Base-by-base conservation (phyloP, 106 monocot species). In the Vanilla planifolia region DNA sequence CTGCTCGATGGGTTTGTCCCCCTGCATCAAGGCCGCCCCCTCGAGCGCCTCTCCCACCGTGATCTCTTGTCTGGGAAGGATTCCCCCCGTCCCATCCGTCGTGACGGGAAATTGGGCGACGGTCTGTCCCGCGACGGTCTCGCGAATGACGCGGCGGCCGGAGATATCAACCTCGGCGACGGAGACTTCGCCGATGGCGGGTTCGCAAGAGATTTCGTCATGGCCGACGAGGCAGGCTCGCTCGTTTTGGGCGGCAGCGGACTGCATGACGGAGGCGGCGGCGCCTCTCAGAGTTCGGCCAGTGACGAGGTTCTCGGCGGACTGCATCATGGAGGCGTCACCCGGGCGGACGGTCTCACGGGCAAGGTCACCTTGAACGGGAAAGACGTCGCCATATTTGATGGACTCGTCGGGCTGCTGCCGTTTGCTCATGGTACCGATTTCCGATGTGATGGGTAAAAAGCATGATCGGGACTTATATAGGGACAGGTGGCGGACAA, bases 41-140 rank as follows among this genome's bases (percentile, higher is more conserved):
- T 88, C 92, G 9, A 92, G 62, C 6, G 88, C 88, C 30, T 92
- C 84, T 1, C 92, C 88, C 6, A 84, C 67, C 0, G 81, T 73
- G 5, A 78, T 21, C 32, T 28, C 34, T 0, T 32, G 24, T 5
- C 22, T 43, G 3, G 0, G 30, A 1, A 8, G 16, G 24, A 25
- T n/a, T 1, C 6, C 37, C 4, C 9, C 8, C 35, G 27, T 15
- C 36, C 15, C 27, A 14, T 59, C 23, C 23, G 8, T 26, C 25
- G 47, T 33, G 27, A 30, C 26, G 3, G 32, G 6, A 3, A 57
- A 47, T 9, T 51, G 30, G 9, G 15, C 10, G 63, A 64, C 65
- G 43, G 72, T 73, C 78, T 86, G 81, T 15, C 78, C 81, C 14
- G 67, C 81, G 25, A 86, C 56, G 17, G 56, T 47, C 71, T 86